Conservation (phyloP, 495 filamentous ascomycete genomes). For the Choiromyces venosus region DNA sequence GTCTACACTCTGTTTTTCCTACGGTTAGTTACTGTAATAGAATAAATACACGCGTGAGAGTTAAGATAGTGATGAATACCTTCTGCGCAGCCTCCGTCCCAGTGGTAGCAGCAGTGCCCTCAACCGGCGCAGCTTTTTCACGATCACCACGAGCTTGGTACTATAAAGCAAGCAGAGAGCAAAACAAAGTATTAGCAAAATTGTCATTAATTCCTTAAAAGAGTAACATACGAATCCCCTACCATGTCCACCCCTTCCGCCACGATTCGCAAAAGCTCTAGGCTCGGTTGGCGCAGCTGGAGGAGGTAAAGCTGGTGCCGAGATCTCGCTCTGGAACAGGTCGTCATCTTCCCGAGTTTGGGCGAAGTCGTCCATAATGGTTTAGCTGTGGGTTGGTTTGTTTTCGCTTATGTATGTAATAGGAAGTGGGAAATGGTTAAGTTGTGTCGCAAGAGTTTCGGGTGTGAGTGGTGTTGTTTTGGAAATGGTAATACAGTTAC, state of each 20-base stretch:
- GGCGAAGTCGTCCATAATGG: conserved; percentile 37
- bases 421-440: background rate
- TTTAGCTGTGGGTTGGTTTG: background rate
- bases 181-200: background rate
- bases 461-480: background rate
- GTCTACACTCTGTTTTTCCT: conserved; percentile 8
- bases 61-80: background rate
- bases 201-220: background rate
- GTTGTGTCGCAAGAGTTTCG: background rate
- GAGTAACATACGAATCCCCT: conserved; percentile 2
- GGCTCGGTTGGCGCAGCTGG: conserved; percentile 34
- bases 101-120: background rate
- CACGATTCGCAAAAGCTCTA: conserved; percentile 25
- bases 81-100: conserved; percentile 9
- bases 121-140: conserved; percentile 8
- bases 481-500: background rate
- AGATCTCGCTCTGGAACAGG: conserved; percentile 38
- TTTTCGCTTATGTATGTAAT: no score
- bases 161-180: background rate
- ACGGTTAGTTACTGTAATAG: conserved; percentile 14
- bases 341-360: conserved; percentile 39
- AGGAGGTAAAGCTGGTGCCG: conserved; percentile 28
- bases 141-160: conserved; percentile 11
- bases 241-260: background rate
- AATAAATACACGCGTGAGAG: background rate